Conservation (phyloP, 805 yeast species). For the Naumovozyma baii region DNA sequence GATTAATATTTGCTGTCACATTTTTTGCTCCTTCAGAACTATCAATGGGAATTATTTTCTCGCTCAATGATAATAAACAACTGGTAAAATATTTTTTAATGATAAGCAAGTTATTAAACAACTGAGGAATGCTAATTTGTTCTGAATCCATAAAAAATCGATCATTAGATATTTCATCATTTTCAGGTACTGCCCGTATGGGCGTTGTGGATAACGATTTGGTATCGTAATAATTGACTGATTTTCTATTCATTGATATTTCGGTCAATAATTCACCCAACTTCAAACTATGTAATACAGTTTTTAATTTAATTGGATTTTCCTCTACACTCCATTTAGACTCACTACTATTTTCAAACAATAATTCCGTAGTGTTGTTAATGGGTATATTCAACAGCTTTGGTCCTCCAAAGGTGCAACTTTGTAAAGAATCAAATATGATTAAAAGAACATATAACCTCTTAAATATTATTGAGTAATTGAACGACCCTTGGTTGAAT, state of each 20-base stretch:
- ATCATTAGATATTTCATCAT: no score
- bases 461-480: slow-evolving; percentile 30
- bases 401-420: slow-evolving; percentile 44
- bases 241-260: slow-evolving; percentile 19
- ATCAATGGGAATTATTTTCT: slow-evolving; percentile 1
- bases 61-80: slow-evolving; percentile 11
- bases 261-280: slow-evolving; percentile 21
- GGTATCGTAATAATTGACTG: slow-evolving; percentile 7
- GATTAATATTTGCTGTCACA: slow-evolving; percentile 1
- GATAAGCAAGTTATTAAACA: slow-evolving; percentile 14
- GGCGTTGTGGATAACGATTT: background rate
- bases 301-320: slow-evolving; percentile 13
- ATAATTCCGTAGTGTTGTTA: slow-evolving; percentile 10
- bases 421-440: slow-evolving; percentile 43
- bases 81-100: slow-evolving; percentile 15
- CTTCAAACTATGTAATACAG: slow-evolving; percentile 19
- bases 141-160: slow-evolving; percentile 1
- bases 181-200: background rate
- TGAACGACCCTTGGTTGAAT: slow-evolving; percentile 22
- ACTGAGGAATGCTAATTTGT: background rate
- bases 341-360: slow-evolving; percentile 4
- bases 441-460: slow-evolving; percentile 41
- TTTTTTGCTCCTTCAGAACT: background rate
- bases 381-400: slow-evolving; percentile 25
- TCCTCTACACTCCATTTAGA: slow-evolving; percentile 26